Conservation (phyloP, 331 rosid species). For the Rosa hybrid region DNA sequence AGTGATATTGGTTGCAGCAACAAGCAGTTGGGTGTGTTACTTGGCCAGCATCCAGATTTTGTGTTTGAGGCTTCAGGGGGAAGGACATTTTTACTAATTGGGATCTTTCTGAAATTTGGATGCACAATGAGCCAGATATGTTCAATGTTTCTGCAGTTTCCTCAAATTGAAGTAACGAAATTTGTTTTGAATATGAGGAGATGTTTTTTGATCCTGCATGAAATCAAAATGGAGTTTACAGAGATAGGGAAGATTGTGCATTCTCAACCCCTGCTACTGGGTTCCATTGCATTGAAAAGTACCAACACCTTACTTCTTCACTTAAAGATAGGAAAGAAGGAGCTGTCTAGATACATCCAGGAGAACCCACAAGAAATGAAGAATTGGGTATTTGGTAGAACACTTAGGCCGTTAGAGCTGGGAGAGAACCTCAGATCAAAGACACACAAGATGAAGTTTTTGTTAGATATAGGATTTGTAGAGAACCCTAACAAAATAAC, state of each 20-base stretch:
- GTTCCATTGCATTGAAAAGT: slow-evolving; percentile 55
- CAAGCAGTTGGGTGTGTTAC: slow-evolving; percentile 39
- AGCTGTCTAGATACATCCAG: slow-evolving; percentile 44
- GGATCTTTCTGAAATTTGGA: slow-evolving; percentile 62
- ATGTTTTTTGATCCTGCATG: slow-evolving; percentile 47
- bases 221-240: slow-evolving; percentile 51
- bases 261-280: slow-evolving; percentile 53
- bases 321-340: slow-evolving; percentile 66
- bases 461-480: slow-evolving; percentile 56
- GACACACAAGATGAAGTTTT: slow-evolving; percentile 44
- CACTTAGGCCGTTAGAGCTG: slow-evolving; percentile 27
- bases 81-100: slow-evolving; percentile 49
- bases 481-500: slow-evolving; percentile 48
- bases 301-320: slow-evolving; percentile 45
- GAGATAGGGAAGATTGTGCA: slow-evolving; percentile 58
- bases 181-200: slow-evolving; percentile 58
- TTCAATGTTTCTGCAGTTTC: slow-evolving; percentile 52
- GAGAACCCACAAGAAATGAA: slow-evolving; percentile 58
- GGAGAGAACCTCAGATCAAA: slow-evolving; percentile 22
- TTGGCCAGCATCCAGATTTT: slow-evolving; percentile 44
- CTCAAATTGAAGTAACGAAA: slow-evolving; percentile 37
- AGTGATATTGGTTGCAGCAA: slow-evolving; percentile 38
- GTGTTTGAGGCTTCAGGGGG: slow-evolving; percentile 72
- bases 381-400: slow-evolving; percentile 60
- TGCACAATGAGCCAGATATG: slow-evolving; percentile 41